Percentiles rank a stretch among this genome's conserved stretches.
These are phyloP conservation scores for Tuber borchii DNA, from an alignment of 495 filamentous ascomycete species.

Conservation along the genomic window DNA sequence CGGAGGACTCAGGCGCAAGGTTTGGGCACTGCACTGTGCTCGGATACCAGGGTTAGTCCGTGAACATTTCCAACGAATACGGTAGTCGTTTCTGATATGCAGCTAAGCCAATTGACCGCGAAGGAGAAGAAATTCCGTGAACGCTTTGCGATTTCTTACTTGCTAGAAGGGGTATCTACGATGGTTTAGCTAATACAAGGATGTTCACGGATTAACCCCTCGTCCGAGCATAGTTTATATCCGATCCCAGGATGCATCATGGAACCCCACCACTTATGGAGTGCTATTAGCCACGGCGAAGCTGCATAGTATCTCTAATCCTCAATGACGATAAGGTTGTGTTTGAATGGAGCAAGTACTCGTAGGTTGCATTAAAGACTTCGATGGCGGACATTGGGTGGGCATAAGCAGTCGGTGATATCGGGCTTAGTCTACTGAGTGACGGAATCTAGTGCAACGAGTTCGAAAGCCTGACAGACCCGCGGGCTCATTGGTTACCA, in stretches of 20 bases:
- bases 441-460: background rate
- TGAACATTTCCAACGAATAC: too few species aligned
- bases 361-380: background rate
- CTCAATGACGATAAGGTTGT: background rate
- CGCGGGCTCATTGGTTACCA: background rate
- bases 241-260: background rate
- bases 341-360: background rate
- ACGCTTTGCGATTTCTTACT: too few species aligned
- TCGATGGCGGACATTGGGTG: background rate
- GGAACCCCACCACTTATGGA: background rate
- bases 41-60: too few species aligned
- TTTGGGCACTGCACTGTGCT: background rate
- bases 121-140: too few species aligned
- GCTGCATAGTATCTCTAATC: background rate
- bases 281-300: background rate
- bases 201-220: too few species aligned
- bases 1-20: background rate
- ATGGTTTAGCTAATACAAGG: too few species aligned
- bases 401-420: background rate
- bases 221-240: background rate
- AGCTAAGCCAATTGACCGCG: too few species aligned
- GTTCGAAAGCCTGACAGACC: background rate
- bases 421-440: background rate
- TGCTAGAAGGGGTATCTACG: too few species aligned
- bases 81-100: too few species aligned